Conservation (phyloP, 176 grass and related monocot species). For the Carex scoparia region DNA sequence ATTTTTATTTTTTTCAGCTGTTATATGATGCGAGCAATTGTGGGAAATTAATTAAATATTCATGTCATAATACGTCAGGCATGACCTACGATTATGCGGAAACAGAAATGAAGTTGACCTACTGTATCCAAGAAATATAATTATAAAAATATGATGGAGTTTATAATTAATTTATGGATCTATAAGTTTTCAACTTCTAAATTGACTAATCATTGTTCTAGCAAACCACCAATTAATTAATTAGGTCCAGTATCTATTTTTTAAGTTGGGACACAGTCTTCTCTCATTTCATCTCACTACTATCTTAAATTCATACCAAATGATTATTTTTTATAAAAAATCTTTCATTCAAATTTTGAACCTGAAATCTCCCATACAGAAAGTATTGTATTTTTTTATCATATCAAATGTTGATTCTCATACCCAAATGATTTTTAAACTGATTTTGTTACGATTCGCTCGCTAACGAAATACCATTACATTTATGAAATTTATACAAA, state of each 20-base stretch:
- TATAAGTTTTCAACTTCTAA: neutral
- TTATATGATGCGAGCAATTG: neutral
- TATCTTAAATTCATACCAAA: neutral
- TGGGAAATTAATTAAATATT: neutral
- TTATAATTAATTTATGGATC: neutral
- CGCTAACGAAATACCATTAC: neutral
- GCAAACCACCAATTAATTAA: neutral
- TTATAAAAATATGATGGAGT: neutral
- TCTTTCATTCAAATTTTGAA: too few relatives aligned
- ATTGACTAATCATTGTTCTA: neutral
- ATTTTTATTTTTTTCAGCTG: neutral
- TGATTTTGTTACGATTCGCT: neutral
- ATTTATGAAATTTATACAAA: too few relatives aligned
- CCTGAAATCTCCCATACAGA: too few relatives aligned
- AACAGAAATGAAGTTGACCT: neutral
- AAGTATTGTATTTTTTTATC: too few relatives aligned
- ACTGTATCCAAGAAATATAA: neutral
- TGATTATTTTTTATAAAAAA: neutral
- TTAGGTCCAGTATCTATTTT: neutral
- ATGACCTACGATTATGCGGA: neutral
- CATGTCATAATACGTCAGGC: neutral
- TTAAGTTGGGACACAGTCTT: neutral
- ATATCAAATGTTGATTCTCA: too few relatives aligned
- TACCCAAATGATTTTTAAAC: neutral
- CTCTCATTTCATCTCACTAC: neutral